Base-by-base conservation (phyloP, 164 flowering plant genomes). In the Cinnamomum chago region DNA sequence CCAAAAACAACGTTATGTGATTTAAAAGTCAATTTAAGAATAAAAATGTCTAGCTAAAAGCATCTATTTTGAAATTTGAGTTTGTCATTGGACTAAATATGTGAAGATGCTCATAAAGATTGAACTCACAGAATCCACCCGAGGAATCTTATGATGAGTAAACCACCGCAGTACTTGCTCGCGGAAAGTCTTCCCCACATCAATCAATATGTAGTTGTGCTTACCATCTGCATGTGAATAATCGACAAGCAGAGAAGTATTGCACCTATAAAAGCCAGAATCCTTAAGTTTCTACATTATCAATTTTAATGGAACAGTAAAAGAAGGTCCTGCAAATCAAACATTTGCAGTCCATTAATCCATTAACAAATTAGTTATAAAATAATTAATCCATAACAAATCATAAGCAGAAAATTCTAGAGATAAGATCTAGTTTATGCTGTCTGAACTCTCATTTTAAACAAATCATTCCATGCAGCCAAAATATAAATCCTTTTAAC, bases 161-260 rank as follows among this genome's bases (percentile, higher is more conserved):
- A 93, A 93, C 98, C 99, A 95, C 40, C 99, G 84, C 68, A 95
- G 88, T 3, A 93, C 97, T 89, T 92, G 97, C 86, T 95, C 97
- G 71, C 97, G 79, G 72, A 94, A 94, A 18, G 92, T 91, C 87
- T 94, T 94, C 66, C 99, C 99, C 65, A 86, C 93, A 79, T 95
- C 99, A 78, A 95, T 93, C 84, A 89, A 62, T 68, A 95, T 88
- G 76, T 95, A 95, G 47, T 72, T 85, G 80, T 88, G 99, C 50
- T 83, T 84, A 35, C 86, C 90, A 80, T 85, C 81, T 25, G 73
- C 79, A 52, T 70, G 68, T 68, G 82, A 86, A 79, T 88, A 91
- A 80, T 92, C 97, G 70, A 95, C 88, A 25, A 95, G 90, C 75
- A 95, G 92, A 18, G 99, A 95, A 27, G 99, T 91, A 81, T 94